A percentile compares a stretch with the other conserved stretches of the same genome.
Conservation (phyloP, 176 grass and related monocot genomes). For the Musa troglodytarum region DNA sequence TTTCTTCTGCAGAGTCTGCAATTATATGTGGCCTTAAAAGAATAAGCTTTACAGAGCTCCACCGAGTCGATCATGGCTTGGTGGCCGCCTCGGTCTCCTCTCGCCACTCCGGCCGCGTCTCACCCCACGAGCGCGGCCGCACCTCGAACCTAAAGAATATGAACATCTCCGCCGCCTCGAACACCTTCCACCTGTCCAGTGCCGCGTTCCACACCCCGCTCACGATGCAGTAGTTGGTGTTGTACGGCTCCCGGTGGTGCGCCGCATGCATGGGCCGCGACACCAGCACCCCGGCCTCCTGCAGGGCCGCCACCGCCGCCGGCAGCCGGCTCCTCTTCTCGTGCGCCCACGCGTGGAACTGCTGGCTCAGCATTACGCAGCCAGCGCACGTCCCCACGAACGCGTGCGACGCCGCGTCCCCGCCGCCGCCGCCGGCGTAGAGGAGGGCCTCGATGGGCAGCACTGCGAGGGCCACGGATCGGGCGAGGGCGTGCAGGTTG, state of each 20-base stretch:
- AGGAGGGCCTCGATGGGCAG: conserved; percentile 10
- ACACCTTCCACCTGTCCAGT: conserved; percentile 54
- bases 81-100: conserved; percentile 17
- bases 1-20: no score
- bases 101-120: conserved; percentile 38
- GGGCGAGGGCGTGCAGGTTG: conserved; percentile 63
- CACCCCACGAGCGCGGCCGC: conserved; percentile 58
- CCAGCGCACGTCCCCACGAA: conserved; percentile 50
- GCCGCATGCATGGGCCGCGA: conserved; percentile 53
- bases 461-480: conserved; percentile 33
- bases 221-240: conserved; percentile 76
- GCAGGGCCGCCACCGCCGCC: conserved; percentile 40
- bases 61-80: no score
- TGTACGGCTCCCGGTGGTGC: conserved; percentile 60
- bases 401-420: conserved; percentile 33
- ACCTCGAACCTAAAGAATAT: conserved; percentile 57
- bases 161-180: conserved; percentile 72
- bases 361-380: conserved; percentile 72
- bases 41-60: no score
- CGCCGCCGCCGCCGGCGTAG: neutral
- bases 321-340: conserved; percentile 53
- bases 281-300: conserved; percentile 69
- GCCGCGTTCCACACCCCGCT: conserved; percentile 64
- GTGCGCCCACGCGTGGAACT: conserved; percentile 88
- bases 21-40: no score